Evolutionary conservation across 805 yeast species (phyloP).

Genomic region (Sungouiozyma ichnusensis): DNA sequence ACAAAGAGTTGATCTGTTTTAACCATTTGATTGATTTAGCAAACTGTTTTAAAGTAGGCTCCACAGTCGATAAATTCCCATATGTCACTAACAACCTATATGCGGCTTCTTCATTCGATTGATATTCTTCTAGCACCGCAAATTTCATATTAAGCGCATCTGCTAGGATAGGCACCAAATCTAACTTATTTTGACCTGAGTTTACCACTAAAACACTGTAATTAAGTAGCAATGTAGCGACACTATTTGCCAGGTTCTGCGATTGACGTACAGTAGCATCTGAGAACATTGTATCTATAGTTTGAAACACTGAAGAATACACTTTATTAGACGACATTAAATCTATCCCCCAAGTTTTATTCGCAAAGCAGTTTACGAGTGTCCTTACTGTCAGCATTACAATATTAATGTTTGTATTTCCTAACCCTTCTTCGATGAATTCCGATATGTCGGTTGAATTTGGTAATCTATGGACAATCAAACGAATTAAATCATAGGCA

Average conservation of each 20-base stretch:
- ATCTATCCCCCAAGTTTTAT: slow-evolving; percentile 37
- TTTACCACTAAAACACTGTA: slow-evolving; percentile 33
- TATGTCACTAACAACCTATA: slow-evolving; percentile 53
- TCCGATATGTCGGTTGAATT: slow-evolving; percentile 32
- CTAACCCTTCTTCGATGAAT: slow-evolving; percentile 34
- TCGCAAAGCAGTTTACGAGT: slow-evolving; percentile 43
- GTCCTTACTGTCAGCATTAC: slow-evolving; percentile 48
- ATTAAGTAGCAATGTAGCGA: slow-evolving; percentile 42
- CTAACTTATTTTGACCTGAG: slow-evolving; percentile 16
- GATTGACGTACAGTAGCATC: slow-evolving; percentile 20
- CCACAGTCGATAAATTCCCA: slow-evolving; percentile 44
- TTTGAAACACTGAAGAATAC: slow-evolving; percentile 33
- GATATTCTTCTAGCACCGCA: slow-evolving; percentile 22
- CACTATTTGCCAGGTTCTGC: slow-evolving; percentile 30
- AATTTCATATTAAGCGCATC: slow-evolving; percentile 23
- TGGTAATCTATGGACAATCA: slow-evolving; percentile 35
- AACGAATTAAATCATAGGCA: slow-evolving; percentile 50
- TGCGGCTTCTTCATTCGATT: slow-evolving; percentile 49
- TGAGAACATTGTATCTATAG: slow-evolving; percentile 23
- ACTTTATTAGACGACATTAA: slow-evolving; percentile 28
- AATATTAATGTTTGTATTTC: slow-evolving; percentile 17
- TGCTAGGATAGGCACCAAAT: slow-evolving; percentile 24
- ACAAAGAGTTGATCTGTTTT: slow-evolving; percentile 12
- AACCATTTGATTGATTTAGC: slow-evolving; percentile 27
- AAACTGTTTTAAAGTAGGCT: slow-evolving; percentile 22